phyloP scores from a whole-genome alignment of 2,329 filamentous ascomycete genomes.

The Ophiocordyceps camponoti-leonardi region DNA sequence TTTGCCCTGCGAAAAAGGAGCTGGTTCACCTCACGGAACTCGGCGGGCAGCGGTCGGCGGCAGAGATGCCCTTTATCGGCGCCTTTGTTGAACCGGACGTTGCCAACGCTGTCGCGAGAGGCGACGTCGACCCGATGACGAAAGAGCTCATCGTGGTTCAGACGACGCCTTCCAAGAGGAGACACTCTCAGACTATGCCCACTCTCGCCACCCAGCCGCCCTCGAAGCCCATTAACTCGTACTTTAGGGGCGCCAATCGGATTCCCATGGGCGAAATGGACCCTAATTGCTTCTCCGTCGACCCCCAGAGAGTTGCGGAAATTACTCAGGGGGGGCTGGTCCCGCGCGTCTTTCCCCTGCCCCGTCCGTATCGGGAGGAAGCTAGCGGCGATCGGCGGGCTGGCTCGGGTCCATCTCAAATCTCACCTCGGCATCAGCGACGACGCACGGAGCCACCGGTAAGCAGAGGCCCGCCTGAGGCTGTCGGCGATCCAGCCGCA shows the following conservation, averaged over 20 bases:
- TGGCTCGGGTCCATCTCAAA: conserved; percentile 8
- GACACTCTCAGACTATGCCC: conserved; percentile 17
- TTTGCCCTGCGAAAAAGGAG: conserved; percentile 54
- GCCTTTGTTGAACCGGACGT: conserved; percentile 48
- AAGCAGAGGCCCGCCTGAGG: conserved; percentile 19
- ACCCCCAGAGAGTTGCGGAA: conserved; percentile 27
- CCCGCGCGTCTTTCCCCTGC: conserved; percentile 40
- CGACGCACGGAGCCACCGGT: conserved; percentile 35
- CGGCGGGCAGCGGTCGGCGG: conserved; percentile 42
- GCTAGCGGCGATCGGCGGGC: conserved; percentile 7
- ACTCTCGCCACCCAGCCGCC: conserved; percentile 9
- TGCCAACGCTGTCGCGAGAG: conserved; percentile 58
- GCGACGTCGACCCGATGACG: conserved; percentile 79
- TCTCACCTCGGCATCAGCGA: conserved; percentile 24
- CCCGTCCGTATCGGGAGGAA: conserved; percentile 35
- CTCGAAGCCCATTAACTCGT: conserved; percentile 34
- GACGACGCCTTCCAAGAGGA: conserved; percentile 23
- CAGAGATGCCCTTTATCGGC: conserved; percentile 71
- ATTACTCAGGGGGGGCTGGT: conserved; percentile 31
- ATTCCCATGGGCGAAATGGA: conserved; percentile 47
- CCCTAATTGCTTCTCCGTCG: conserved; percentile 39
- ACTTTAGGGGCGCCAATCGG: conserved; percentile 31
- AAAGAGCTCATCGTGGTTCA: conserved; percentile 44
- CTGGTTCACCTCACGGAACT: conserved; percentile 62
- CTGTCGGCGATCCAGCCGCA: conserved; percentile 7